phyloP scores from a whole-genome alignment of 495 filamentous ascomycete genomes.

The Tetracladium setigerum region DNA sequence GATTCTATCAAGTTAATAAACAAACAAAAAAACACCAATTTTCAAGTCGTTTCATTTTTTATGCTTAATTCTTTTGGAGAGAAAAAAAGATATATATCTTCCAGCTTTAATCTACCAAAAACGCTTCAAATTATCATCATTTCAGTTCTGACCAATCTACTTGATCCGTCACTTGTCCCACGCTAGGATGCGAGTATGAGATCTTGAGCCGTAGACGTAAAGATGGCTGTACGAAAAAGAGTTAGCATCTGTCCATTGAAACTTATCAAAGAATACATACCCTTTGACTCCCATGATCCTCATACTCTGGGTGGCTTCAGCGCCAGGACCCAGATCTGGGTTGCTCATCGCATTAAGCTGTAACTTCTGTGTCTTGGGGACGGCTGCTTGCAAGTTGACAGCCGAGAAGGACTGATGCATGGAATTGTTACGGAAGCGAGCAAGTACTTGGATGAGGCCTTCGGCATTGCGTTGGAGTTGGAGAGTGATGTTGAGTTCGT shows the following conservation, averaged over 20 bases:
- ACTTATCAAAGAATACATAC: slow-evolving; percentile 48
- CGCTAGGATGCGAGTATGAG: slow-evolving; percentile 62
- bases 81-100: neutral
- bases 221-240: slow-evolving; percentile 38
- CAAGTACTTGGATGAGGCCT: slow-evolving; percentile 65
- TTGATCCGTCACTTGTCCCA: slow-evolving; percentile 73
- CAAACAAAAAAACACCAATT: too few relatives aligned
- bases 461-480: slow-evolving; percentile 72
- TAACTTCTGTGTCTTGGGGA: slow-evolving; percentile 90
- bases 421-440: slow-evolving; percentile 73
- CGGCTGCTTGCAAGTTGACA: slow-evolving; percentile 84
- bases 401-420: slow-evolving; percentile 54
- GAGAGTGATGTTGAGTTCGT: slow-evolving; percentile 72
- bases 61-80: neutral
- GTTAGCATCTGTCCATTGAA: slow-evolving; percentile 12
- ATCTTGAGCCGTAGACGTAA: slow-evolving; percentile 82
- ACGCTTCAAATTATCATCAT: too few relatives aligned
- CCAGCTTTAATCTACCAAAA: too few relatives aligned
- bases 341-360: slow-evolving; percentile 82
- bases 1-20: too few relatives aligned
- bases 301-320: slow-evolving; percentile 84
- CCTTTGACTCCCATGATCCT: slow-evolving; percentile 75
- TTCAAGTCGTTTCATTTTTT: too few relatives aligned
- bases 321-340: slow-evolving; percentile 63
- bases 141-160: slow-evolving; percentile 89